Conservation (phyloP, 1,139 yeast species). For the Geotrichum restrictum region DNA sequence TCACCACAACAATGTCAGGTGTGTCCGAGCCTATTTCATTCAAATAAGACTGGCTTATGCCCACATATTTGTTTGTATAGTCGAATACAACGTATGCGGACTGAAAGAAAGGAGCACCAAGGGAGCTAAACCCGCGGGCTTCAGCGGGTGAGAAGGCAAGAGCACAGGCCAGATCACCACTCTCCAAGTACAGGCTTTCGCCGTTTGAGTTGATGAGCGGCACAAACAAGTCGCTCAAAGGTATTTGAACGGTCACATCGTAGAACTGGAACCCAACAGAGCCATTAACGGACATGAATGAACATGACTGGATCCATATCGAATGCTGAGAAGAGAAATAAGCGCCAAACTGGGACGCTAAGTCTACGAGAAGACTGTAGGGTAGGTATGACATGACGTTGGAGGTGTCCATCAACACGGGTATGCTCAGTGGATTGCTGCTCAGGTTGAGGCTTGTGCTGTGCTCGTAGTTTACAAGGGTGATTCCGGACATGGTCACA, state of each 20-base stretch:
- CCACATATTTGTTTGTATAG: conserved; percentile 55
- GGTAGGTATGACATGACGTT: conserved; percentile 56
- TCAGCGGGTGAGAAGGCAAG: conserved; percentile 54
- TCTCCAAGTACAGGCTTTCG: conserved; percentile 45
- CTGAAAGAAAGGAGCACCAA: conserved; percentile 61
- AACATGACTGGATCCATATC: conserved; percentile 68
- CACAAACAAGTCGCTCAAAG: conserved; percentile 50
- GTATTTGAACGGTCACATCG: conserved; percentile 50
- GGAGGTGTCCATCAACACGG: conserved; percentile 63
- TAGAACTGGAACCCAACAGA: conserved; percentile 54
- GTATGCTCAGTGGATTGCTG: conserved; percentile 33
- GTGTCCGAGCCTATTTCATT: background rate
- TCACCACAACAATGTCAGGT: background rate
- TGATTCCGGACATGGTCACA: conserved; percentile 52
- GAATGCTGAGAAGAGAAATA: conserved; percentile 49
- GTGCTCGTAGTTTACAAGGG: conserved; percentile 44
- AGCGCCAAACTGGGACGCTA: conserved; percentile 75
- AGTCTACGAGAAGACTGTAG: conserved; percentile 51
- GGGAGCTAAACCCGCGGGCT: conserved; percentile 49
- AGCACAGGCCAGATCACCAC: conserved; percentile 55
- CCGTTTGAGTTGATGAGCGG: conserved; percentile 38
- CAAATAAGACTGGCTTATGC: conserved; percentile 48
- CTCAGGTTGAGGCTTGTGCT: conserved; percentile 10
- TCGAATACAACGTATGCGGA: conserved; percentile 64
- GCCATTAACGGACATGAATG: conserved; percentile 50